Evolutionary conservation across 441 rosid genomes (phyloP).

Genomic region (Euphorbia schlechtendalii): DNA sequence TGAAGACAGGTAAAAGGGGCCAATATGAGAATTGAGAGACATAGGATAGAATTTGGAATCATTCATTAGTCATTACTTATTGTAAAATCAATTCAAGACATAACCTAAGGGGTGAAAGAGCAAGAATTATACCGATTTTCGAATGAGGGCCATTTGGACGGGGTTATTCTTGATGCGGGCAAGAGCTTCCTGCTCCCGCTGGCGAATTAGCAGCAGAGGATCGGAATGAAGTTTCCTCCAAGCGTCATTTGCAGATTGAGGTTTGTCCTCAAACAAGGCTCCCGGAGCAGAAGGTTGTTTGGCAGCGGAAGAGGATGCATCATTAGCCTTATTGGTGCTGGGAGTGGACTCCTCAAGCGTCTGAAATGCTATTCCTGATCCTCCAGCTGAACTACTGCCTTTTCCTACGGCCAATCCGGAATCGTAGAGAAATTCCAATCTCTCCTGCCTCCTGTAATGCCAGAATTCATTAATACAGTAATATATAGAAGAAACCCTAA

Average conservation of each 20-base stretch:
- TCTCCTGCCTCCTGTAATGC: slow-evolving; percentile 65
- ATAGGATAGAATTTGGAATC: not conserved
- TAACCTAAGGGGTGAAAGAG: not conserved
- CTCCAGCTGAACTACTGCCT: slow-evolving; percentile 38
- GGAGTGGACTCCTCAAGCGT: slow-evolving; percentile 48
- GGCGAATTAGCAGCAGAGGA: slow-evolving; percentile 82
- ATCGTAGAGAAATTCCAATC: slow-evolving; percentile 87
- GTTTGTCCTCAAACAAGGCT: slow-evolving; percentile 81
- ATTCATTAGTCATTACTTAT: no score
- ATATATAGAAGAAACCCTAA: not conserved
- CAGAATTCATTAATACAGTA: not conserved
- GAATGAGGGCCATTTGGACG: slow-evolving; percentile 75
- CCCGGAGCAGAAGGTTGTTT: slow-evolving; percentile 54
- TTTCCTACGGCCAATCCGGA: slow-evolving; percentile 82
- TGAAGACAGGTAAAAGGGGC: not conserved
- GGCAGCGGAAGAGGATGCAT: slow-evolving; percentile 18
- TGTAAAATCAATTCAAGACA: not conserved
- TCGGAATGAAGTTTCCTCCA: slow-evolving; percentile 93
- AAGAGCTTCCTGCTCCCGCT: slow-evolving; percentile 86
- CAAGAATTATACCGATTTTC: slow-evolving; percentile 59
- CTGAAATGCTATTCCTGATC: slow-evolving; percentile 59
- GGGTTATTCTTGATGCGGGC: slow-evolving; percentile 86
- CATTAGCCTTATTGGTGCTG: slow-evolving; percentile 20
- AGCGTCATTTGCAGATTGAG: slow-evolving; percentile 69
- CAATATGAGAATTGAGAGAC: not conserved